Percentiles rank a stretch among this genome's conserved stretches.
Conservation (phyloP, 202 grass and related monocot species). For the Cymbopogon flexuosus region DNA sequence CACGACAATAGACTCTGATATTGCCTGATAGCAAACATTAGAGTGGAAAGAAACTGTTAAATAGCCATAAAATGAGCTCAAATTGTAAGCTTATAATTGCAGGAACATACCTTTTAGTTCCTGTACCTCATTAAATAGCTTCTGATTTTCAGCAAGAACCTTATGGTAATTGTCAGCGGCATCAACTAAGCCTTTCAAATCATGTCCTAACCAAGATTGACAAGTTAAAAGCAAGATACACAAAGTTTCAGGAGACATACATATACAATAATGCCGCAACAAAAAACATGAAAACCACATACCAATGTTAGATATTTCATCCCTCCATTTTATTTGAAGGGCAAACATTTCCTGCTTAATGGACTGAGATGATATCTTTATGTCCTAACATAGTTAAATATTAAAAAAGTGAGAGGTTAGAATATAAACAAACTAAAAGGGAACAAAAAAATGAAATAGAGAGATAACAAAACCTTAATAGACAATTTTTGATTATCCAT, state of each 20-base stretch:
- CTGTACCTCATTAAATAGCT: conserved; percentile 94
- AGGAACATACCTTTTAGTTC: conserved; percentile 83
- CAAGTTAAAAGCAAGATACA: neutral
- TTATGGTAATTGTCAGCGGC: conserved; percentile 89
- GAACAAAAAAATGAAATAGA: conserved; percentile 4
- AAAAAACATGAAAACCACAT: conserved; percentile 12
- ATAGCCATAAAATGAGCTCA: neutral
- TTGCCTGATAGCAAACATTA: conserved; percentile 59
- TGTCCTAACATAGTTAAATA: conserved; percentile 55
- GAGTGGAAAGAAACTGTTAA: conserved; percentile 17
- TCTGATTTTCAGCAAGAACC: conserved; percentile 93
- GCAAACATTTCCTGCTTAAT: conserved; percentile 69
- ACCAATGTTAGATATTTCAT: conserved; percentile 87
- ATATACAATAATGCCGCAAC: conserved; percentile 5
- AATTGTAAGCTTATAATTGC: neutral
- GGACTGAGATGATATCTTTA: conserved; percentile 65
- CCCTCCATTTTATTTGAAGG: conserved; percentile 77
- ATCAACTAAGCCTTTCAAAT: conserved; percentile 75
- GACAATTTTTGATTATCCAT: conserved; percentile 61
- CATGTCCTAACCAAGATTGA: conserved; percentile 49
- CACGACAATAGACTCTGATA: conserved; percentile 93
- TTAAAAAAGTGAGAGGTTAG: conserved; percentile 14
- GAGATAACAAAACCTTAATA: conserved; percentile 57
- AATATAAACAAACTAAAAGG: conserved; percentile 22
- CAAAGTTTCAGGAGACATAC: neutral